Conservation (phyloP, 2,329 filamentous ascomycete species). For the Venturia pyrina region DNA sequence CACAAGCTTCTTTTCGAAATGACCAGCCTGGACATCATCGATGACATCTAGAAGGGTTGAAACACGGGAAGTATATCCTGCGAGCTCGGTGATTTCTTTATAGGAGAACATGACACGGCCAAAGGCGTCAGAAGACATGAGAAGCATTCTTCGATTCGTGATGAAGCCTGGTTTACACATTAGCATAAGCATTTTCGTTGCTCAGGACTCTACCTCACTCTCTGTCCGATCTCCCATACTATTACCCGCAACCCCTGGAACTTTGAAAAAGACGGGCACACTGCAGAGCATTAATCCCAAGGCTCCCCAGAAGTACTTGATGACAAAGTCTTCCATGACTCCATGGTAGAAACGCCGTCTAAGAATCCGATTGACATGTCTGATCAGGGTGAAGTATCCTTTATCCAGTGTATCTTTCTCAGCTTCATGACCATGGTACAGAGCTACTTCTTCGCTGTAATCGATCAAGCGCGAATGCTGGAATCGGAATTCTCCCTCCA, state of each 20-base stretch:
- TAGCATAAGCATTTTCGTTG: constrained; percentile 9
- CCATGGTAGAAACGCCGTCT: constrained; percentile 87
- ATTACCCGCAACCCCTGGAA: constrained; percentile 49
- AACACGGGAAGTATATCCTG: constrained; percentile 89
- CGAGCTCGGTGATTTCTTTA: constrained; percentile 92
- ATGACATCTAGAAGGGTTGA: constrained; percentile 86
- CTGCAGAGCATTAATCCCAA: constrained; percentile 85
- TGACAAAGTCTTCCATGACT: constrained; percentile 99
- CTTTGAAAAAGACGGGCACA: constrained; percentile 89
- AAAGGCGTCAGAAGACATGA: constrained; percentile 91
- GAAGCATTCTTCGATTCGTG: constrained; percentile 82
- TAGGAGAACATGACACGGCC: constrained; percentile 96
- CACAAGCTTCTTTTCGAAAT: constrained; percentile 93
- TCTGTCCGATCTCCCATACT: constrained; percentile 62
- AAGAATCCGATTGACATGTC: constrained; percentile 95
- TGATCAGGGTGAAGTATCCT: constrained; percentile 97
- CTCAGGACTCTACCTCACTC: constrained; percentile 31
- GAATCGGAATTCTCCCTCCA: constrained; percentile 95
- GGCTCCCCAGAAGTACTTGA: constrained; percentile 99
- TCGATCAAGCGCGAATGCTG: constrained; percentile 92
- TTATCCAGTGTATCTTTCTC: constrained; percentile 97
- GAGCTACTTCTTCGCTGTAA: constrained; percentile 86
- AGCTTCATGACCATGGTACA: constrained; percentile 84
- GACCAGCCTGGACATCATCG: constrained; percentile 80
- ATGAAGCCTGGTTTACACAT: constrained; percentile 55